Evolutionary conservation across 2,329 filamentous ascomycete genomes (phyloP), one percentile per base, ranked within the genome.

Genomic region (Colletotrichum falcatum): DNA sequence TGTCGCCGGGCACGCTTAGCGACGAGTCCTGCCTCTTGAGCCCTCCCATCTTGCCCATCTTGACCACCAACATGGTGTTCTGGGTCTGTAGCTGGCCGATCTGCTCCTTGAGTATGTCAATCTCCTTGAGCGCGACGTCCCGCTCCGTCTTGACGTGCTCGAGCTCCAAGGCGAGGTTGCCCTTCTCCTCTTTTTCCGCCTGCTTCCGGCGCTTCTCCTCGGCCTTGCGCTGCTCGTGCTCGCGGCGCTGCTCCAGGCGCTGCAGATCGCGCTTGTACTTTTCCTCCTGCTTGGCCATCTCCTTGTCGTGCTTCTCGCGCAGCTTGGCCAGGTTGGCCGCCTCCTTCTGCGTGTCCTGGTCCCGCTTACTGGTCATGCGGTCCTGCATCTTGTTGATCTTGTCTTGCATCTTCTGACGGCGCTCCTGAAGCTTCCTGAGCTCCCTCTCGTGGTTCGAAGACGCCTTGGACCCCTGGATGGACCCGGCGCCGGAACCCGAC

Each of bases 261-360:
- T 82, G 82, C 55, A 92, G 81, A 75, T 94, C 91, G 16, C 85
- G 86, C 72, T 87, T 85, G 74, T 91, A 90, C 74, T 90, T 91
- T 56, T 90, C 90, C 74, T 91, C 88, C 62, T 91, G 88, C 76
- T 91, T 92, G 53, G 88, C 87, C 0, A 90, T 78, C 73, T 92
- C 89, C 58, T 83, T 84, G 55, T 89, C 86, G 77, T 92, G 89
- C 76, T 88, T 90, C 76, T 91, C 89, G 37, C 87, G 85, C 9
- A 89, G 83, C 77, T 89, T 91, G 37, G 86, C 83, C 6, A 89
- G 72, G 1, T 84, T 82, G 1, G 82, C 79, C 60, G 82, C 83
- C 55, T 91, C 87, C 66, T 86, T 82, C 60, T 83, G 81, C 72
- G 85, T 79, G 69, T 83, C 83, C 42, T 87, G 87, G 14, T 80